Evolutionary conservation across 2,329 filamentous ascomycete species (phyloP), one percentile per base, ranked within the genome.

Genomic region (Paraphaeosphaeria sporulosa): DNA sequence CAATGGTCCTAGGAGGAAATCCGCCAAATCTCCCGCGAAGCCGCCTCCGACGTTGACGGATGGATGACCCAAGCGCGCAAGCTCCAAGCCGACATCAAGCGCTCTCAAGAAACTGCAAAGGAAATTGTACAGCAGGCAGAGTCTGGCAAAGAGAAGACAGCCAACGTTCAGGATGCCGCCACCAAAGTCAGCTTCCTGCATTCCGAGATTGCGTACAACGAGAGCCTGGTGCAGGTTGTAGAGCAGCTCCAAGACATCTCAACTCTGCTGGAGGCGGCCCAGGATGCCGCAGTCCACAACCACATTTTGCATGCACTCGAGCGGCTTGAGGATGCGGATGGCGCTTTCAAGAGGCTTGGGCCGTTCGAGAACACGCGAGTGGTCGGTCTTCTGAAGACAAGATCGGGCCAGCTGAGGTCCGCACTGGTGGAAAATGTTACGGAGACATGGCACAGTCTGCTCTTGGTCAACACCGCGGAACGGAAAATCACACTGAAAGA

Each of bases 11-110:
- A 55, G 88, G 79, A 85, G 61, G 89, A 96, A 69, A 90, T 98
- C 60, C 90, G 89, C 65, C 78, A 82, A 23, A 87, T 95, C 63
- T 96, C 94, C 77, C 86, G 88, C 72, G 88, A 93, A 66, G 90
- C 89, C 19, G 90, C 89, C 58, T 86, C 89, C 42, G 90, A 96
- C 71, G 90, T 97, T 53, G 90, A 93, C 72, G 86, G 89, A 54
- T 98, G 94, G 94, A 91, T 96, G 58, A 81, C 84, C 54, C 92
- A 95, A 76, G 93, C 94, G 50, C 92, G 92, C 77, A 87, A 89
- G 55, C 86, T 97, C 8, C 92, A 96, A 76, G 86, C 89, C 63
- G 94, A 97, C 73, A 94, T 97, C 65, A 87, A 92, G 70, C 86
- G 87, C 49, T 94, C 93, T 25, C 90, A 92, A 70, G 85, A 87